Evolutionary conservation across 139 green algal species (phyloP).

Genomic region (Mesotaenium endlicherianum): DNA sequence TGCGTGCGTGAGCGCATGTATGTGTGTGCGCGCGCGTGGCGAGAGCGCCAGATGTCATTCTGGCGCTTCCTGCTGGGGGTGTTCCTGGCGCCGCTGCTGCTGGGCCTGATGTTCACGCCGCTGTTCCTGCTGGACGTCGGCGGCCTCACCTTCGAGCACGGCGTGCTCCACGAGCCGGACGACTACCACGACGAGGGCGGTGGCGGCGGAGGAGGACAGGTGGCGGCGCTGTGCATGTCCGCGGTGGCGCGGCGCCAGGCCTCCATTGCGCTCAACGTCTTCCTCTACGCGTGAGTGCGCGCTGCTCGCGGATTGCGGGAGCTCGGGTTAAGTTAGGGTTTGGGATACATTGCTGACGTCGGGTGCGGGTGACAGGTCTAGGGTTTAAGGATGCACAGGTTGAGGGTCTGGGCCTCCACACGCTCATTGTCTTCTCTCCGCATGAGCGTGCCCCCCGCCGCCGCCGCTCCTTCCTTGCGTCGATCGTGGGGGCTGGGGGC

Average conservation of each 20-base stretch:
- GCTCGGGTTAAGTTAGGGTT: no score
- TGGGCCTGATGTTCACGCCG: slow-evolving; percentile 40
- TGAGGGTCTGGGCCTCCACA: no score
- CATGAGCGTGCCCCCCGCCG: no score
- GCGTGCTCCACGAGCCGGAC: background rate
- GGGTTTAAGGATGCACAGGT: no score
- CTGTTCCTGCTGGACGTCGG: slow-evolving; percentile 31
- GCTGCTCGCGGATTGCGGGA: no score
- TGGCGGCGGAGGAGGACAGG: background rate
- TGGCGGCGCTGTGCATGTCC: background rate
- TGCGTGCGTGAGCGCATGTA: no score
- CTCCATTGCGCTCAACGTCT: slow-evolving; percentile 27
- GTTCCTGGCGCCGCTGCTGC: slow-evolving; percentile 17
- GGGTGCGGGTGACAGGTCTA: no score
- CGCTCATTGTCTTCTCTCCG: no score
- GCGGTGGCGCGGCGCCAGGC: background rate
- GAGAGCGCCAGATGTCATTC: background rate
- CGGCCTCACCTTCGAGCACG: slow-evolving; percentile 37
- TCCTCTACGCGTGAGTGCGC: slow-evolving; percentile 34
- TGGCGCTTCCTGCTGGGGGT: slow-evolving; percentile 14
- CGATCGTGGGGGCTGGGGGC: no score
- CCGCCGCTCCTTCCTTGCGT: no score
- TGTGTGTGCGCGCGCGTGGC: background rate
- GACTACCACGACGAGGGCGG: background rate
- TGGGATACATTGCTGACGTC: no score